phyloP scores from a whole-genome alignment of 1,139 yeast genomes.

The Sugiyamaella japonica region DNA sequence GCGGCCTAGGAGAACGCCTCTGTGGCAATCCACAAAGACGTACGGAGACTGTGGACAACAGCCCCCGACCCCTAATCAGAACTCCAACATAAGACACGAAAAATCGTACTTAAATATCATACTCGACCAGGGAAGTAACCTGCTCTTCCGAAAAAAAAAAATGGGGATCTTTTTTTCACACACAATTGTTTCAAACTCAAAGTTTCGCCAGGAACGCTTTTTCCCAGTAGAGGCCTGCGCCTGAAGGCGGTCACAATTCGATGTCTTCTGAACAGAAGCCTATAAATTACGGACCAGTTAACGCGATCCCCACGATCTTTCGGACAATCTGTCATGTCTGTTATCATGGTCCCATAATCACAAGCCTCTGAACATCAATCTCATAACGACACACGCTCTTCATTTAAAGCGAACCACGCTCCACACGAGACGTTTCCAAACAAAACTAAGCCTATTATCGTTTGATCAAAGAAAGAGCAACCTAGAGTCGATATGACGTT shows the following conservation, averaged over 20 bases:
- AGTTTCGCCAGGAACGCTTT: background rate
- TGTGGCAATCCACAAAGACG: too few species aligned
- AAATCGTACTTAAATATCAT: background rate
- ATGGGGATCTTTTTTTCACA: background rate
- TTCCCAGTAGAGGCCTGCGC: background rate
- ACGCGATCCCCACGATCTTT: background rate
- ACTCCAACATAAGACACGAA: background rate
- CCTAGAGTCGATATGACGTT: constrained; percentile 1
- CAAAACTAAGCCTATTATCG: background rate
- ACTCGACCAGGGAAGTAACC: constrained; percentile 1
- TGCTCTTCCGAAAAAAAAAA: background rate
- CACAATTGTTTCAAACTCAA: background rate
- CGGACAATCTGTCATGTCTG: background rate
- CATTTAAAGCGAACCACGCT: constrained; percentile 1
- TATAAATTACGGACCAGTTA: background rate
- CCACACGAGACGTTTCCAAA: background rate
- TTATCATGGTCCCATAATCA: background rate
- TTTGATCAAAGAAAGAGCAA: background rate
- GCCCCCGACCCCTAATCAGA: background rate
- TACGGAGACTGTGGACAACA: too few species aligned
- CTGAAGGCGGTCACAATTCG: background rate
- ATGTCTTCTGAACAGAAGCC: background rate
- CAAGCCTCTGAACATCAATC: background rate
- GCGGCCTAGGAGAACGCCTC: too few species aligned
- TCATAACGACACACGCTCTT: background rate